Conservation (phyloP, 192 early-diverging fungal genomes). For the Allomyces arbusculus region DNA sequence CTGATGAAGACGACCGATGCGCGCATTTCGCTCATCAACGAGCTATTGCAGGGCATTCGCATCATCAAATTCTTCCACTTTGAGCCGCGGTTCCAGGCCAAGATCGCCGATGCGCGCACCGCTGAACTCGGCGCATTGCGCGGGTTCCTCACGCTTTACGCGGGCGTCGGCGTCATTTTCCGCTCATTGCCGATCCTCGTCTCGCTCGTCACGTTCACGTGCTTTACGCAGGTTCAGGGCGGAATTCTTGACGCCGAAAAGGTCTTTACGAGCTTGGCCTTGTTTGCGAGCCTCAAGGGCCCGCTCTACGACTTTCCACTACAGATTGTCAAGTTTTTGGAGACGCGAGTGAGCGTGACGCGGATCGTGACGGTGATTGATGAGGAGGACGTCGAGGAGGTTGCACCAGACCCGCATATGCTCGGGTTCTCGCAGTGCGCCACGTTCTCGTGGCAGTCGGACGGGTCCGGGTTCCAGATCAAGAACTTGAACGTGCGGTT, state of each 20-base stretch:
- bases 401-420: too few species aligned
- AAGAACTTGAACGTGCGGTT: conserved; percentile 12
- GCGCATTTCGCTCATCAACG: not conserved
- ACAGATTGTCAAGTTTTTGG: conserved; percentile 10
- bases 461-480: conserved; percentile 4
- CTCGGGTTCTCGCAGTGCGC: not conserved
- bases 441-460: not conserved
- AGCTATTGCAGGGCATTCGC: conserved; percentile 1
- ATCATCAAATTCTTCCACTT: conserved; percentile 13
- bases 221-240: conserved; percentile 16
- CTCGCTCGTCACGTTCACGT: conserved; percentile 22
- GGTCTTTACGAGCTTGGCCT: conserved; percentile 21
- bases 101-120: conserved; percentile 10
- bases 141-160: not conserved
- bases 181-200: conserved; percentile 17
- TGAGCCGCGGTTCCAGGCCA: conserved; percentile 12
- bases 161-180: conserved; percentile 10
- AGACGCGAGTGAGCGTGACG: too few species aligned
- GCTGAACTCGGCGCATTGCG: conserved; percentile 10
- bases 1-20: not conserved
- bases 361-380: too few species aligned
- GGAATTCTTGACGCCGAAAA: conserved; percentile 12
- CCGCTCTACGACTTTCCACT: conserved; percentile 10
- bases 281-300: conserved; percentile 17
- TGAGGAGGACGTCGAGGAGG: too few species aligned